Evolutionary conservation across 768 basidiomycete species (phyloP).

Genomic region (Podaxis sp.): DNA sequence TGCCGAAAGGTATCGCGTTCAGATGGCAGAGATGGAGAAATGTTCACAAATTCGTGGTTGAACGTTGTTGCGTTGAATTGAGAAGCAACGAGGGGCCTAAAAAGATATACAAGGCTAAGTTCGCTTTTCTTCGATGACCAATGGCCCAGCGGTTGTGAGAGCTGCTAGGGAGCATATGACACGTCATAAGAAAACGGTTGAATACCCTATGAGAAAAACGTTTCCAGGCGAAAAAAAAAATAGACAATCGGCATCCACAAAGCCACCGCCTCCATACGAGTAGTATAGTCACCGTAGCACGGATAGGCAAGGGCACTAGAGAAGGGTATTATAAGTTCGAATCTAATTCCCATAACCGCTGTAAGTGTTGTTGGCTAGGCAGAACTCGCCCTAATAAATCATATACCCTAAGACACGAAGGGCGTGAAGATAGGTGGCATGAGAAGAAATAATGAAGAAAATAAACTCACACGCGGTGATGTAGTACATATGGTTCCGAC

Average conservation of each 20-base stretch:
- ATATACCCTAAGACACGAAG: not conserved
- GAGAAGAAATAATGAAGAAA: not conserved
- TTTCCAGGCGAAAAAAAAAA: not conserved
- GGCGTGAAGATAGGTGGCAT: not conserved
- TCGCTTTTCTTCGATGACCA: not conserved
- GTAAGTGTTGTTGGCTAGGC: not conserved
- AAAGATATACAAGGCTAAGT: not conserved
- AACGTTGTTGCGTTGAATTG: constrained; percentile 8
- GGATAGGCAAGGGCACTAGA: too few relatives aligned
- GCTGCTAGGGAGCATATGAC: not conserved
- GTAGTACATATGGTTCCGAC: not conserved
- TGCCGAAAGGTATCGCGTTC: not conserved
- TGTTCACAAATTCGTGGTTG: not conserved
- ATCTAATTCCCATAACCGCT: not conserved
- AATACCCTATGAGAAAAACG: not conserved
- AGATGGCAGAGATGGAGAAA: constrained; percentile 2
- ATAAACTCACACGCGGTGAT: not conserved
- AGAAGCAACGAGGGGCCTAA: not conserved
- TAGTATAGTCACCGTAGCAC: too few relatives aligned
- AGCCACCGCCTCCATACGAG: not conserved
- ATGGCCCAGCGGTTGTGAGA: not conserved
- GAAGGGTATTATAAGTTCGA: too few relatives aligned
- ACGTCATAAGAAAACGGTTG: not conserved
- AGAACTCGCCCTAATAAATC: not conserved
- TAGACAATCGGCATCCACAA: not conserved